Evolutionary conservation across 257 asterid genomes (phyloP), one percentile per base, ranked within the genome.

Genomic region (Schizonepeta tenuifolia): DNA sequence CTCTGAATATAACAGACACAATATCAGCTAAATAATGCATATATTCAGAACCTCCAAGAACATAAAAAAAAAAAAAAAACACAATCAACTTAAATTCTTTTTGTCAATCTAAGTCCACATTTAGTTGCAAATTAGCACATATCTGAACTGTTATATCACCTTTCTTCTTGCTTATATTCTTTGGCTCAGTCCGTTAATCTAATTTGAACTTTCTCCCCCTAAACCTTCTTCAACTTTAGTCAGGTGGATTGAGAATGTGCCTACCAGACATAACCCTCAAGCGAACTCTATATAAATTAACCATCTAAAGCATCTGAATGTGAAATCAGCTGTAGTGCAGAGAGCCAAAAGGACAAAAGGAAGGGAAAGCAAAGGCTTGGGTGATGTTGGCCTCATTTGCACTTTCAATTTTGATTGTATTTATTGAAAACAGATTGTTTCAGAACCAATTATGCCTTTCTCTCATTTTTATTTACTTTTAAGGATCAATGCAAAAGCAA

Each of bases 1-100:
- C 77, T 82, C 95, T 89, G 90, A 33, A 63, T 24, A 74, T 44
- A 73, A 24, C 66, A 77, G 60, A 41, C 35, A 73, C 18, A 43
- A 51, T 53, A 72, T 59, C 7, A 20, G n/a, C 6, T 14, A 71
- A 44, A 53, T 11, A 15, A 49, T 76, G 54, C 31, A 46, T 35
- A 9, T 60, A 20, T 33, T 65, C 17, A 54, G 56, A 58, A 36
- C 44, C 35, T 18, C 43, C 28, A 38, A 40, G 20, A 50, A 63
- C 57, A 1, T 24, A 24, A 24, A 24, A 24, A 24, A 24, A 24
- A 1, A 24, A 24, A 24, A 24, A 1, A 24, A 15, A n/a, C n/a
- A n/a, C n/a, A 1, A 33, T 65, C 57, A 24, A 44, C 58, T 38
- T 73, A 6, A 65, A 24, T 51, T 26, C 36, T 40, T 49, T 62